Evolutionary conservation across 2,329 filamentous ascomycete genomes (phyloP), one percentile per base, ranked within the genome.

Genomic region (Cladosporium sp.): DNA sequence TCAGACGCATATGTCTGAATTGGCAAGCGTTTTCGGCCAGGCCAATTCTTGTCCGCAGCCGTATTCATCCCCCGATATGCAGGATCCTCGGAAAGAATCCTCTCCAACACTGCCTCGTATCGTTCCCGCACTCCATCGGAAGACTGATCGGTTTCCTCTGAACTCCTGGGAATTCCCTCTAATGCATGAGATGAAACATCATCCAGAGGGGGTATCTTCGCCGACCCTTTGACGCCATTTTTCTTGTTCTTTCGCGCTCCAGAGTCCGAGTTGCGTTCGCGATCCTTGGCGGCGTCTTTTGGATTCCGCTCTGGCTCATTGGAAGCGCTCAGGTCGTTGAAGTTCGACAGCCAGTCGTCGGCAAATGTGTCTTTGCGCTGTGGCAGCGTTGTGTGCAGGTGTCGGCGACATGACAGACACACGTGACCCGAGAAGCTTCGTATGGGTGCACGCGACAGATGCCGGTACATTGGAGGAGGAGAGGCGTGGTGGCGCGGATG

Each of bases 321-420:
- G 7, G 1, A 1, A 20, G 17, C 5, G 43, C 42, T 57, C 36
- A 57, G 34, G 17, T 57, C 55, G 19, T 57, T 57, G 55, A 50
- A 50, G 19, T 39, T 49, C 1, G 45, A 38, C 12, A 40, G 20
- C 43, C 45, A 39, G 34, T 56, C 54, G 43, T 57, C 43, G 20
- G 36, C 43, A 1, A 12, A 14, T 14, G n/a, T 43, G 28, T 57
- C 37, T n/a, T 57, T 43, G 7, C 28, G 56, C 14, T 17, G 55
- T 42, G n/a, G 25, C n/a, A n/a, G 20, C 17, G 38, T 47, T 30
- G 37, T 39, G 42, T 51, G 49, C 7, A 59, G 45, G 12, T 49
- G 34, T 19, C 57, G 57, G 30, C 57, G 57, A 40, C 57, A 59
- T 15, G 57, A 47, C n/a, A 55, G 22, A 42, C 57, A 55, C 19